These are phyloP conservation scores for Colletotrichum musae DNA, from an alignment of 2,329 filamentous ascomycete species.

Conservation along the genomic window DNA sequence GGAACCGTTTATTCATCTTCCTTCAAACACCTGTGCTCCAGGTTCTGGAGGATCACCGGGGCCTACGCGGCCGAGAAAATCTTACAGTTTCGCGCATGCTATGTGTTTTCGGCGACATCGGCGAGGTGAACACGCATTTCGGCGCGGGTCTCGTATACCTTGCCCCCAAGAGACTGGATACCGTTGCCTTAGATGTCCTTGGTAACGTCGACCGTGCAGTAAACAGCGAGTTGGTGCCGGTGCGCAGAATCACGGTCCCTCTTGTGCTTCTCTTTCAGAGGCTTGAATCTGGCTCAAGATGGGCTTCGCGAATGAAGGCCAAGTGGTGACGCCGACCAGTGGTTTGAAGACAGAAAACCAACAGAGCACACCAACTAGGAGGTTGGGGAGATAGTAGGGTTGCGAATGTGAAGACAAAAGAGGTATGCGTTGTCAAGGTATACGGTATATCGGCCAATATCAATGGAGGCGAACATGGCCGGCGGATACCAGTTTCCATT, in stretches of 20 bases:
- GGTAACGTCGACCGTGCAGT: slow-evolving; percentile 55
- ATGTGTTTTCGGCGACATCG: slow-evolving; percentile 65
- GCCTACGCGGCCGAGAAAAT: slow-evolving; percentile 66
- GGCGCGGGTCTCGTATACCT: slow-evolving; percentile 59
- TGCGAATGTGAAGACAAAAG: no score
- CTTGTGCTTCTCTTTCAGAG: slow-evolving; percentile 52
- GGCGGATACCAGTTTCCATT: not conserved
- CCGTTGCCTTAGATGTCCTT: slow-evolving; percentile 66
- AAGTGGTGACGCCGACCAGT: slow-evolving; percentile 44
- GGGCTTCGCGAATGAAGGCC: slow-evolving; percentile 28
- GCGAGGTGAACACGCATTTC: slow-evolving; percentile 66
- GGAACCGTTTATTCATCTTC: not conserved
- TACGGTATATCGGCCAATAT: not conserved
- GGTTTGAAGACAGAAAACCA: slow-evolving; percentile 45
- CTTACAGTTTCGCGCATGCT: slow-evolving; percentile 66
- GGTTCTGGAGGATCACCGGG: slow-evolving; percentile 66
- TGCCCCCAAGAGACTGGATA: slow-evolving; percentile 64
- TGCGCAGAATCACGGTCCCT: slow-evolving; percentile 58
- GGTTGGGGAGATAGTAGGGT: no score
- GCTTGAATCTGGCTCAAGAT: not conserved
- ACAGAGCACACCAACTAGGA: slow-evolving; percentile 27
- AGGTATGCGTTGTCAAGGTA: no score
- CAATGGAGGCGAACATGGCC: not conserved
- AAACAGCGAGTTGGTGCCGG: slow-evolving; percentile 61
- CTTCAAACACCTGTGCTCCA: slow-evolving; percentile 60